Base-by-base conservation (phyloP, 2,329 filamentous ascomycete genomes). In the Parastagonospora nodorum region DNA sequence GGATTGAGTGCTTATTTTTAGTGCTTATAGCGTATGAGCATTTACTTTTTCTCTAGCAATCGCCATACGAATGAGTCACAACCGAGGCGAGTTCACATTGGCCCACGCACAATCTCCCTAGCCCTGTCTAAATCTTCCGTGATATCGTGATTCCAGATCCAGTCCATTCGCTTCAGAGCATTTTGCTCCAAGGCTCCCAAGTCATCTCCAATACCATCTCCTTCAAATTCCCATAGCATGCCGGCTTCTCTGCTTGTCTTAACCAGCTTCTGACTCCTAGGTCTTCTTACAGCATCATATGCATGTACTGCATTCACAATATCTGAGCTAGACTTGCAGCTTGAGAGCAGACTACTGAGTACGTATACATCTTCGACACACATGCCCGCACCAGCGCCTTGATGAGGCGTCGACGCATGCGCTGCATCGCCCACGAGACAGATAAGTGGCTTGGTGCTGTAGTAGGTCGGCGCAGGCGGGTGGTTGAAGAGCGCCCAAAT, bases 311-410 rank as follows among this genome's bases (percentile, higher is more conserved):
- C 74, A 15, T 51, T 64, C 28, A 60, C 54, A 1, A 78, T 15
- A 6, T 57, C 54, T 9, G 45, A 6, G 2, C 40, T 55, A 0
- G 42, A 43, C 2, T 44, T 39, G 6, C 56, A 61, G 32, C 55
- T 51, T 1, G 58, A 64, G 12, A 81, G 52, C 4, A 80, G 46
- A 7, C 67, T 63, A 7, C 73, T 69, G 32, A 83, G 71, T 0
- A 78, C 64, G 24, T 81, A 74, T 1, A 74, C 78, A 48, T 84
- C 82, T 62, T 85, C 82, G 42, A 84, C 74, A 6, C 80, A 80
- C 60, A 81, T 78, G 0, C 81, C 80, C 0, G 82, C 82, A 1
- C 82, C 83, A 0, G 80, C 74, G 0, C 81, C 82, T 10, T 80
- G 77, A 58, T 82, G 74, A 55, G 10, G 81, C 75, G 63, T 85